Conservation (phyloP, 1,284 basidiomycete genomes). For the Pyrrhoderma lamaoense region DNA sequence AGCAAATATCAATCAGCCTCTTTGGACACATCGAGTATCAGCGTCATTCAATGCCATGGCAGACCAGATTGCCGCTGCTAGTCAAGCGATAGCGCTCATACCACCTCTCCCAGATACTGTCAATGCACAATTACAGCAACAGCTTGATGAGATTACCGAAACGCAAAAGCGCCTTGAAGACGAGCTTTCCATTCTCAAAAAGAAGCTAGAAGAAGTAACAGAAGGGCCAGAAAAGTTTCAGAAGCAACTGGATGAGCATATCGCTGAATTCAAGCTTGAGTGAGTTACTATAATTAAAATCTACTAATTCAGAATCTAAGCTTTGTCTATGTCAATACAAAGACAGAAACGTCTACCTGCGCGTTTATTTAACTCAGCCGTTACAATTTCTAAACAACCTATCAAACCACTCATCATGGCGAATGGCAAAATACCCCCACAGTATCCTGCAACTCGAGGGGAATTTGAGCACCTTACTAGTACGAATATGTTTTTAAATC, state of each 20-base stretch:
- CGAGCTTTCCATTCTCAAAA: conserved; percentile 26
- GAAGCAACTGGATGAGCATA: conserved; percentile 27
- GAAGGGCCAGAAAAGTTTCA: conserved; percentile 26
- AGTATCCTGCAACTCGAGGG: conserved; percentile 34
- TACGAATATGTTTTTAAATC: conserved; percentile 21
- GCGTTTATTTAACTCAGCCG: conserved; percentile 30
- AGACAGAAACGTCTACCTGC: conserved; percentile 33
- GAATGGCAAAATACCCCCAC: conserved; percentile 30
- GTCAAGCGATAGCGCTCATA: conserved; percentile 31
- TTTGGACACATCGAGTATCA: conserved; percentile 30
- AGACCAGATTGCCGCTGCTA: conserved; percentile 34
- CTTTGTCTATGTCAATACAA: background rate
- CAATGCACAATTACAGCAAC: conserved; percentile 20
- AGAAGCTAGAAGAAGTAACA: conserved; percentile 22
- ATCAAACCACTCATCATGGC: conserved; percentile 28
- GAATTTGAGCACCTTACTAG: conserved; percentile 37
- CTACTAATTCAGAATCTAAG: background rate
- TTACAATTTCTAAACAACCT: conserved; percentile 27
- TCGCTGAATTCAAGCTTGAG: conserved; percentile 31
- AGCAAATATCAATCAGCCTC: conserved; percentile 15
- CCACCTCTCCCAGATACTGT: conserved; percentile 18
- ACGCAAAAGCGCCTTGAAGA: conserved; percentile 26
- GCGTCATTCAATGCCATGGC: conserved; percentile 34
- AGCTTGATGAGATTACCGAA: conserved; percentile 27
- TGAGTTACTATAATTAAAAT: conserved; percentile 21